Conservation (phyloP, 2,329 filamentous ascomycete genomes). For the Onygenales sp. region DNA sequence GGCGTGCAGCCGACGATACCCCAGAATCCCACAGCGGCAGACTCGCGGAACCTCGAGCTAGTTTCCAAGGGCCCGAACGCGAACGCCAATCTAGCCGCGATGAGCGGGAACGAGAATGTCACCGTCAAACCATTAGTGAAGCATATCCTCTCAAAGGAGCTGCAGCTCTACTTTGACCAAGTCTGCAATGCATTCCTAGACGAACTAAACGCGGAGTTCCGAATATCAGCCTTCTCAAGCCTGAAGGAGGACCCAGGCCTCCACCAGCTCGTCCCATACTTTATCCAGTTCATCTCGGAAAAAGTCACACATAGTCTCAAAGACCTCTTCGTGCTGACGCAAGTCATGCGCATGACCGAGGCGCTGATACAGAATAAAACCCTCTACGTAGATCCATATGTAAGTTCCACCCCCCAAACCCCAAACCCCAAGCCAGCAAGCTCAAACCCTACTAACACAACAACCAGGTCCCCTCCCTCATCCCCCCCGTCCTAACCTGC, state of each 20-base stretch:
- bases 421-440: not conserved
- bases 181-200: conserved; percentile 83
- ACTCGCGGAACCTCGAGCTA: conserved; percentile 74
- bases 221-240: conserved; percentile 75
- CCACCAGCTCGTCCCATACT: conserved; percentile 93
- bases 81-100: conserved; percentile 73
- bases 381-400: conserved; percentile 64
- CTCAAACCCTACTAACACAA: not conserved
- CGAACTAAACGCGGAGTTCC: conserved; percentile 71
- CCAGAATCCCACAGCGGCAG: conserved; percentile 83
- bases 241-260: conserved; percentile 82
- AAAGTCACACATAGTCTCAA: conserved; percentile 92
- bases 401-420: conserved; percentile 19
- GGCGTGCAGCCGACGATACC: conserved; percentile 94
- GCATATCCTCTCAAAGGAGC: conserved; percentile 89
- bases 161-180: conserved; percentile 95
- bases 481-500: conserved; percentile 84
- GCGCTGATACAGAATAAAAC: conserved; percentile 75
- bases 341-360: conserved; percentile 84
- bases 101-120: conserved; percentile 74
- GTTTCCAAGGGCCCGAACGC: conserved; percentile 83
- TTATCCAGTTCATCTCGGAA: conserved; percentile 89
- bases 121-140: conserved; percentile 86
- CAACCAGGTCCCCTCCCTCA: conserved; percentile 51
- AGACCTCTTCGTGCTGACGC: conserved; percentile 76